Conservation (phyloP, 148 eudicot species). For the Rhododendron simsii region DNA sequence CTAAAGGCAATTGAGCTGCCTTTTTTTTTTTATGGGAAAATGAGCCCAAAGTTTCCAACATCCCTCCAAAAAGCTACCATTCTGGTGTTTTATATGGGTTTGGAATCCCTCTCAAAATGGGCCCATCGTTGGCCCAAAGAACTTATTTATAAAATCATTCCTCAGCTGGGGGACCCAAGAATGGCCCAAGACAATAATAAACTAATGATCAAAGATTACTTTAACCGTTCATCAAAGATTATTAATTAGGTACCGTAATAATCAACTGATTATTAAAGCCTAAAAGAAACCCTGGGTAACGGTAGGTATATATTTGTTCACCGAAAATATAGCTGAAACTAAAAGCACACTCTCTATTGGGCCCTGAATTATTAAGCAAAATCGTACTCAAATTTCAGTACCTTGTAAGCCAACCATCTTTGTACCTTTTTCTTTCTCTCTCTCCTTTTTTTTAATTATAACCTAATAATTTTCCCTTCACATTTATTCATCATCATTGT, state of each 20-base stretch:
- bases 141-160: not conserved
- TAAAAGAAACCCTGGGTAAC: not conserved
- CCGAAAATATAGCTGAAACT: not conserved
- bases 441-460: not conserved
- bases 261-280: not conserved
- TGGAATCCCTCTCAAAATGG: not conserved
- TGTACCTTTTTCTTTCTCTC: not conserved
- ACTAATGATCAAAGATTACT: not conserved
- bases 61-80: not conserved
- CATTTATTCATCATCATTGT: not conserved
- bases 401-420: slow-evolving; percentile 1
- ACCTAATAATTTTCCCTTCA: not conserved
- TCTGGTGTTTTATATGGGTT: not conserved
- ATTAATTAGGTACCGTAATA: not conserved
- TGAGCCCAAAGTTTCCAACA: not conserved
- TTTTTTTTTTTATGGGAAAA: not conserved
- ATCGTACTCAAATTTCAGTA: not conserved
- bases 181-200: not conserved
- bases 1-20: not conserved
- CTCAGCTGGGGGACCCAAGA: not conserved
- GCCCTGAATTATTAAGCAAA: not conserved
- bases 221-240: not conserved
- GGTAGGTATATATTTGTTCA: not conserved
- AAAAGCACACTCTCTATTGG: not conserved
- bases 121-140: not conserved